These are phyloP conservation scores for Mycena rebaudengoi DNA, from an alignment of 768 basidiomycete genomes.

Conservation along the genomic window DNA sequence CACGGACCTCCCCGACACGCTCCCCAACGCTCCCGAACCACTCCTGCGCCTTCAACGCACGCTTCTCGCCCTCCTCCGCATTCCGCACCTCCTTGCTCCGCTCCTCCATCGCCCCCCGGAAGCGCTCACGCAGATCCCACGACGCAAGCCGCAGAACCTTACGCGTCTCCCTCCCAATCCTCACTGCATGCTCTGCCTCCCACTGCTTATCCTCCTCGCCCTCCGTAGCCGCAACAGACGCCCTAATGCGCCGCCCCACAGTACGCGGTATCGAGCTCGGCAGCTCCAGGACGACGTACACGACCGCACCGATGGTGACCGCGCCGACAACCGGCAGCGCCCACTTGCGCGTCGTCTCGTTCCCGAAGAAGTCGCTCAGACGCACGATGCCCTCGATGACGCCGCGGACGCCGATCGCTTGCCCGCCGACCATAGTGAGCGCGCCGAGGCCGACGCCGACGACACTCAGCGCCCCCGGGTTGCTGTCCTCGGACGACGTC, in stretches of 20 bases:
- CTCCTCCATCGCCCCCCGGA: slow-evolving; percentile 83
- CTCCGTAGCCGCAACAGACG: slow-evolving; percentile 62
- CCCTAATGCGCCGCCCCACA: slow-evolving; percentile 84
- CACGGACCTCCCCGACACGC: slow-evolving; percentile 56
- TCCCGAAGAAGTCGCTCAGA: slow-evolving; percentile 79
- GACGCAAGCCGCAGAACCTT: slow-evolving; percentile 92
- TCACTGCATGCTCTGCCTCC: slow-evolving; percentile 69
- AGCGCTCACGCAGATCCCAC: slow-evolving; percentile 89
- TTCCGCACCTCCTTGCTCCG: slow-evolving; percentile 76
- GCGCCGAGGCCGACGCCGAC: slow-evolving; percentile 85
- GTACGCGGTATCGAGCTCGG: slow-evolving; percentile 90
- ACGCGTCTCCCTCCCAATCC: slow-evolving; percentile 86
- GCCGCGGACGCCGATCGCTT: slow-evolving; percentile 77
- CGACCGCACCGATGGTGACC: slow-evolving; percentile 72
- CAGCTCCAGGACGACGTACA: slow-evolving; percentile 87
- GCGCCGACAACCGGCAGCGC: slow-evolving; percentile 86
- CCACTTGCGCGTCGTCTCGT: slow-evolving; percentile 86
- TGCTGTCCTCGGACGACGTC: slow-evolving; percentile 42
- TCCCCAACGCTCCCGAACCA: slow-evolving; percentile 70
- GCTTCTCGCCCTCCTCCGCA: slow-evolving; percentile 79
- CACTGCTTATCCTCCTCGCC: slow-evolving; percentile 66
- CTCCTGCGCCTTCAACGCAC: slow-evolving; percentile 72
- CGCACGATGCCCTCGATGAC: slow-evolving; percentile 83
- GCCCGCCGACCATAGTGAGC: slow-evolving; percentile 88
- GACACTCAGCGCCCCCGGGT: slow-evolving; percentile 72